Evolutionary conservation across 2,329 filamentous ascomycete genomes (phyloP).

Genomic region (Ascochyta pisi): DNA sequence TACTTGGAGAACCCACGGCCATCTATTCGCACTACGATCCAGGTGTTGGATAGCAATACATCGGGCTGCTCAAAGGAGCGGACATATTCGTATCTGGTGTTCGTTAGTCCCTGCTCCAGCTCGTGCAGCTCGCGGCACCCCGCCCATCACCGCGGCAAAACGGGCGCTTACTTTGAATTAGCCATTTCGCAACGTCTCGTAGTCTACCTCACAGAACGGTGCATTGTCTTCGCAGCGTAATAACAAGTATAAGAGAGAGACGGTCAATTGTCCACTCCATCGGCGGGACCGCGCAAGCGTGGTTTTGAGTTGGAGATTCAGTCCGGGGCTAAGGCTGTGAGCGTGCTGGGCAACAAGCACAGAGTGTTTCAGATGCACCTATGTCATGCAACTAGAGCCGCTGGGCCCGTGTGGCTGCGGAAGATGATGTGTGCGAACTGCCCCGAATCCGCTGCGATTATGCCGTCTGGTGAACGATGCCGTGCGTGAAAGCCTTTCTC

Average conservation of each 20-base stretch:
- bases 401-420: constrained; percentile 7
- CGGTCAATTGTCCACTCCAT: constrained; percentile 3
- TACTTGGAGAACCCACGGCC: constrained; percentile 95
- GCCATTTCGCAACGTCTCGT: constrained; percentile 11
- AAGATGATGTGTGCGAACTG: constrained; percentile 6
- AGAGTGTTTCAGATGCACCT: constrained; percentile 17
- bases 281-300: constrained; percentile 8
- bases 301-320: constrained; percentile 18
- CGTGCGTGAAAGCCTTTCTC: constrained; percentile 13
- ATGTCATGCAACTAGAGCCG: constrained; percentile 12
- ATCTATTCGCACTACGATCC: constrained; percentile 94
- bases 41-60: constrained; percentile 83
- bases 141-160: neutral
- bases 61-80: constrained; percentile 86
- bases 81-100: constrained; percentile 86
- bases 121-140: constrained; percentile 6
- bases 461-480: constrained; percentile 10
- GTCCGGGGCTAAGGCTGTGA: constrained; percentile 21
- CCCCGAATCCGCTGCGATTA: neutral
- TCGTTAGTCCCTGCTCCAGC: constrained; percentile 21
- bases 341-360: constrained; percentile 14
- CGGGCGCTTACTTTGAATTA: constrained; percentile 17
- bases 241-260: constrained; percentile 13
- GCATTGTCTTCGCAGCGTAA: constrained; percentile 4
- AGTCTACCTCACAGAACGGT: constrained; percentile 6